Base-by-base conservation (phyloP, 2,329 filamentous ascomycete genomes). In the Calonectria ilicicola region DNA sequence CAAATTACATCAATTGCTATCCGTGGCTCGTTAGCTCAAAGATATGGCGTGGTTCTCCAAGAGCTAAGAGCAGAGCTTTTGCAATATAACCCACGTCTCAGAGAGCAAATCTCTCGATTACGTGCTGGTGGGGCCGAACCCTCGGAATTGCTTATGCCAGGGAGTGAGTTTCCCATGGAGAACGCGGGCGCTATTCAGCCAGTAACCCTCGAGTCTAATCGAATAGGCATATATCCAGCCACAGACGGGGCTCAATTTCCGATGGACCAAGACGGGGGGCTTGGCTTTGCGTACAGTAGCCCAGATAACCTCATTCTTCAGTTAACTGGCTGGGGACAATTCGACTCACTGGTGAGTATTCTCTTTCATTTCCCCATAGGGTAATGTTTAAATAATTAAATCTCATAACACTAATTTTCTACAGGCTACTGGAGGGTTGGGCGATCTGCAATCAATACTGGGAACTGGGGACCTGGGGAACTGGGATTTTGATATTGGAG, bases 11-110 rank as follows among this genome's bases (percentile, higher is more conserved):
- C 76, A 1, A 82, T 84, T 44, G 84, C 84, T 0, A 81, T 81
- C 1, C 79, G 80, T 7, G 84, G 83, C 0, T 86, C 85, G 0
- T 79, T 87, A 8, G 79, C 82, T 1, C 80, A 85, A 51, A 78
- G 86, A n/a, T 87, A 87, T 64, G 82, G 82, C 0, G 78, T 87
- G 17, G 84, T 87, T 1, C 75, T 87, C 0, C 82, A 86, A 27
- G 84, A 86, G 51, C 62, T 81, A 15, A 77, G 79, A 2, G 60
- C 78, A 2, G 80, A 82, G 47, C 67, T 80, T 0, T 46, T 81
- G 3, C 75, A 78, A 0, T 71, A 80, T n/a, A 80, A 80, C 14
- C 62, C 40, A 5, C 75, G 76, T 26, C 62, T 80, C 2, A 64
- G 71, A 29, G 58, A 51, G 35, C 46, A 72, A 12, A 40, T 62